A percentile compares a stretch with the other conserved stretches of the same genome.
phyloP scores from a whole-genome alignment of 2,329 filamentous ascomycete species.

The Cryoendolithus antarcticus region DNA sequence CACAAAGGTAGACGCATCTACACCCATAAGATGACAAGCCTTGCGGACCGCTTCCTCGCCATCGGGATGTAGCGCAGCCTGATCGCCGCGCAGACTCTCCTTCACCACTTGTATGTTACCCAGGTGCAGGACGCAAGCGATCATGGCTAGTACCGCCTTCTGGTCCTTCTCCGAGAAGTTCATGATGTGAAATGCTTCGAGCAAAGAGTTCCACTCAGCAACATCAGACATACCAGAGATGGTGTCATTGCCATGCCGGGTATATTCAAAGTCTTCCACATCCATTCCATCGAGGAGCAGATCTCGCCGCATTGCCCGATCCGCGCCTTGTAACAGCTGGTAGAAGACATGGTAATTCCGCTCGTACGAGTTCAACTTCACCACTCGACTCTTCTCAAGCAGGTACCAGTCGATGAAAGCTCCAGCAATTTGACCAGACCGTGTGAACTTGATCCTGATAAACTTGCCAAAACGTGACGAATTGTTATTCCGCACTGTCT shows the following conservation, averaged over 20 bases:
- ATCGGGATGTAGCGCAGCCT: conserved; percentile 69
- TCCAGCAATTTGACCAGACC: conserved; percentile 78
- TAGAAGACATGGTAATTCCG: conserved; percentile 98
- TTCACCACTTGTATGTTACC: conserved; percentile 85
- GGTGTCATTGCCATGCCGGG: conserved; percentile 76
- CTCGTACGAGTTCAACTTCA: conserved; percentile 74
- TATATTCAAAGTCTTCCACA: conserved; percentile 84
- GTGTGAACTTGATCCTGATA: conserved; percentile 89
- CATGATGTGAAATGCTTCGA: conserved; percentile 93
- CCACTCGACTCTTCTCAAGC: conserved; percentile 90
- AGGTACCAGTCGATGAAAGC: conserved; percentile 99
- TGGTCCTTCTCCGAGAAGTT: conserved; percentile 82
- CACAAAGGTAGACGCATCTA: conserved; percentile 74
- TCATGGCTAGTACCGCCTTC: conserved; percentile 65
- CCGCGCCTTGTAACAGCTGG: conserved; percentile 78
- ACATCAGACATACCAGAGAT: conserved; percentile 82
- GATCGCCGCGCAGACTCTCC: conserved; percentile 81
- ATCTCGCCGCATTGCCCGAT: conserved; percentile 57
- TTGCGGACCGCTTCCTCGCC: conserved; percentile 62
- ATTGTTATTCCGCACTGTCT: conserved; percentile 96
- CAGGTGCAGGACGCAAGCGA: conserved; percentile 84
- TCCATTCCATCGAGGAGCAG: conserved; percentile 64
- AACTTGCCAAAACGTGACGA: conserved; percentile 98
- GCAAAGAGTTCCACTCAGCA: conserved; percentile 77
- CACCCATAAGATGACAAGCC: conserved; percentile 74